phyloP scores from a whole-genome alignment of 169 alveolate genomes.

The Plasmodium inui region DNA sequence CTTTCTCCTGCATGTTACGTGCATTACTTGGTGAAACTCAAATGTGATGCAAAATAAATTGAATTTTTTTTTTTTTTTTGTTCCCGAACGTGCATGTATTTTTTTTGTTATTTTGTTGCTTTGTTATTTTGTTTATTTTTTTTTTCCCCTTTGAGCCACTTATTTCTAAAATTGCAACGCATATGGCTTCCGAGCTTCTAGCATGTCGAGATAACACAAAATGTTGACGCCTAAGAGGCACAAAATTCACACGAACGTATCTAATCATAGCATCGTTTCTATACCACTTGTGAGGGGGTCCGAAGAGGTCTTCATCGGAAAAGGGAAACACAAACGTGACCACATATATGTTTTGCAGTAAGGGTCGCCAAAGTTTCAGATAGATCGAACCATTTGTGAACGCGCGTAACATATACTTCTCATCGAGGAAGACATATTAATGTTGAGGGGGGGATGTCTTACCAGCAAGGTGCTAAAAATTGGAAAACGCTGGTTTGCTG shows the following conservation, averaged over 20 bases:
- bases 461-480: background rate
- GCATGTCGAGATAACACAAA: background rate
- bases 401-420: background rate
- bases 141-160: background rate
- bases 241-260: background rate
- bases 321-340: background rate
- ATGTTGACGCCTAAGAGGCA: background rate
- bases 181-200: background rate
- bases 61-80: background rate
- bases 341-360: background rate
- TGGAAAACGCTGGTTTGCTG: background rate
- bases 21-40: background rate
- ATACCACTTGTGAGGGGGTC: background rate
- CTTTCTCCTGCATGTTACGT: background rate
- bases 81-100: background rate
- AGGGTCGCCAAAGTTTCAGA: background rate
- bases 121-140: background rate
- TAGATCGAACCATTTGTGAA: background rate
- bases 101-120: background rate
- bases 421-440: background rate
- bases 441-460: conserved; percentile 9
- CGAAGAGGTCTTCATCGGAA: background rate
- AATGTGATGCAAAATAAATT: background rate
- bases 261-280: background rate
- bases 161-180: background rate